Evolutionary conservation across 768 basidiomycete species (phyloP).

Genomic region (Termitomyces sp.): DNA sequence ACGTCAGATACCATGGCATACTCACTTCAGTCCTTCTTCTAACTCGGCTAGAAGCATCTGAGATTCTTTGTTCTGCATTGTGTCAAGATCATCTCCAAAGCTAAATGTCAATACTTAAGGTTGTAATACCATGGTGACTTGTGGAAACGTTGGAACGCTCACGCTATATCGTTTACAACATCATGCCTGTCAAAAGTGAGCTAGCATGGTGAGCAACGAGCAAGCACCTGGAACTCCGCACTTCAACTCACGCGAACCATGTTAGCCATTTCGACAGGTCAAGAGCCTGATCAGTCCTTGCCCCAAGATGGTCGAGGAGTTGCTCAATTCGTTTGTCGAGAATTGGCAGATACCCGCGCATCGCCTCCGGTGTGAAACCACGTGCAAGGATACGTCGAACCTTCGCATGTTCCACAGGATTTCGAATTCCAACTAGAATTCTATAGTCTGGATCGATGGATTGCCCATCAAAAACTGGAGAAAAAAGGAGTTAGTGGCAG

Average conservation of each 20-base stretch:
- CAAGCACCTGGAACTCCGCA: not conserved
- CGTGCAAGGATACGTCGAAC: slow-evolving; percentile 35
- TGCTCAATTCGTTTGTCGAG: slow-evolving; percentile 12
- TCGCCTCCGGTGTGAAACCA: slow-evolving; percentile 26
- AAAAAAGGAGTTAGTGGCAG: not conserved
- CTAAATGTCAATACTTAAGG: slow-evolving; percentile 7
- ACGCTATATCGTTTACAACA: slow-evolving; percentile 35
- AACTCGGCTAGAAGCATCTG: not conserved
- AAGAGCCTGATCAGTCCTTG: slow-evolving; percentile 9
- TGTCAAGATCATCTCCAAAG: slow-evolving; percentile 20
- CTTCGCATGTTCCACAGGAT: slow-evolving; percentile 25
- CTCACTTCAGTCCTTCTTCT: no score
- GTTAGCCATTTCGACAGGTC: slow-evolving; percentile 30
- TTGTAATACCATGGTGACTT: no score
- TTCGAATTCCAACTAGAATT: slow-evolving; percentile 23
- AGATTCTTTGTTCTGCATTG: slow-evolving; percentile 8
- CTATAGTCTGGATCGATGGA: slow-evolving; percentile 10
- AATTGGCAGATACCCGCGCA: slow-evolving; percentile 21
- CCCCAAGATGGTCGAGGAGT: slow-evolving; percentile 16
- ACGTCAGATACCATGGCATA: not conserved
- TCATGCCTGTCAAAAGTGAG: slow-evolving; percentile 21
- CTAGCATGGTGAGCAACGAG: not conserved
- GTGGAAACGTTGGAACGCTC: not conserved
- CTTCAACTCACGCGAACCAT: slow-evolving; percentile 28
- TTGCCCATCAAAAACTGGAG: slow-evolving; percentile 28